Percentiles rank a stretch among this genome's conserved stretches.
phyloP scores from a whole-genome alignment of 2,329 filamentous ascomycete species.

The Trichoderma lentiforme region DNA sequence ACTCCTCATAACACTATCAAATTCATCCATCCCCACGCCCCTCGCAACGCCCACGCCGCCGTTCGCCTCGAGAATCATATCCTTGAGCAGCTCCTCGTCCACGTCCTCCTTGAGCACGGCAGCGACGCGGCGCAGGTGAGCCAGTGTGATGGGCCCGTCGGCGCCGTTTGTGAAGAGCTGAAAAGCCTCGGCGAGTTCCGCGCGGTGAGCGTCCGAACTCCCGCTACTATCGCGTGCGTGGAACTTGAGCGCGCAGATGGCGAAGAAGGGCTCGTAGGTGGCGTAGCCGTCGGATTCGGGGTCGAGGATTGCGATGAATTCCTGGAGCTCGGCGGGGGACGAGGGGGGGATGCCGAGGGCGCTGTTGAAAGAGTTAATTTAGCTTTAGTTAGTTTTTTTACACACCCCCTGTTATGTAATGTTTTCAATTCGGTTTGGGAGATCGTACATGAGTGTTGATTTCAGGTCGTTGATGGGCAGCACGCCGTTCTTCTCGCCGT shows the following conservation, averaged over 20 bases:
- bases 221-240: slow-evolving; percentile 55
- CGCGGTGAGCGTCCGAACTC: slow-evolving; percentile 52
- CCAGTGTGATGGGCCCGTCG: slow-evolving; percentile 66
- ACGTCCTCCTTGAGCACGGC: slow-evolving; percentile 80
- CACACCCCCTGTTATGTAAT: neutral
- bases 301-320: slow-evolving; percentile 78
- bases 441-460: slow-evolving; percentile 65
- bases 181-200: slow-evolving; percentile 80
- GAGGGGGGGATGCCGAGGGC: slow-evolving; percentile 75
- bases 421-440: neutral
- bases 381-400: neutral
- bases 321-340: slow-evolving; percentile 62
- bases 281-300: slow-evolving; percentile 76
- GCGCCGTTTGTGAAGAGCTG: slow-evolving; percentile 66
- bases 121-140: slow-evolving; percentile 74
- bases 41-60: slow-evolving; percentile 67
- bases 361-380: slow-evolving; percentile 40
- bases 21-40: slow-evolving; percentile 75
- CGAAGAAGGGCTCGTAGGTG: slow-evolving; percentile 76
- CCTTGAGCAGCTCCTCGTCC: slow-evolving; percentile 75
- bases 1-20: slow-evolving; percentile 79
- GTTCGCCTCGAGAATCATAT: slow-evolving; percentile 96
- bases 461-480: slow-evolving; percentile 66
- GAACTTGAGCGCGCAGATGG: slow-evolving; percentile 83
- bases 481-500: slow-evolving; percentile 69